Percentiles rank a stretch among this genome's conserved stretches.
phyloP scores from a whole-genome alignment of 192 early-diverging fungal species.

The Linnemannia schmuckeri region DNA sequence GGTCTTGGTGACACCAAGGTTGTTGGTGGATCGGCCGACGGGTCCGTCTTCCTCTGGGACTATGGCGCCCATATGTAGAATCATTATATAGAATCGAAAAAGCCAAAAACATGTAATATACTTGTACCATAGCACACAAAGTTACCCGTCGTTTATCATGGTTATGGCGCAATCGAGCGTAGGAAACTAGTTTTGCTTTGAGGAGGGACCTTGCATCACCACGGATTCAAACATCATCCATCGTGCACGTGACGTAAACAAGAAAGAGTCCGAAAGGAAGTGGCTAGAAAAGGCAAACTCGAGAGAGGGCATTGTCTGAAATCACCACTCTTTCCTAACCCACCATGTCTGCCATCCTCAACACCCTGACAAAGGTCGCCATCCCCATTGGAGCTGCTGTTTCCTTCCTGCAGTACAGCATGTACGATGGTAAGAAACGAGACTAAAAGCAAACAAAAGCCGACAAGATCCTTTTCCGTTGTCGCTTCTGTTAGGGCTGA shows the following conservation, averaged over 20 bases:
- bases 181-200: neutral
- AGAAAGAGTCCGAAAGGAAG: neutral
- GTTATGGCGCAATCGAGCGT: neutral
- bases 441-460: neutral
- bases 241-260: neutral
- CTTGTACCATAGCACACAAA: neutral
- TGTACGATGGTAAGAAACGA: slow-evolving; percentile 88
- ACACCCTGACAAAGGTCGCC: slow-evolving; percentile 84
- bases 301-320: too few relatives aligned
- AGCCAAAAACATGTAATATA: neutral
- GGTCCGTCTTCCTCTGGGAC: slow-evolving; percentile 85
- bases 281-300: slow-evolving; percentile 3
- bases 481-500: neutral
- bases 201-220: too few relatives aligned
- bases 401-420: slow-evolving; percentile 81
- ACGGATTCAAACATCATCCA: neutral
- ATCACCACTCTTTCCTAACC: neutral
- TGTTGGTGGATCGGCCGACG: slow-evolving; percentile 88
- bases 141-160: neutral
- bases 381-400: slow-evolving; percentile 81
- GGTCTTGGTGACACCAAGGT: slow-evolving; percentile 90
- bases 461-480: neutral
- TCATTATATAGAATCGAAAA: neutral
- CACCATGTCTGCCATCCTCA: slow-evolving; percentile 70
- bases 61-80: slow-evolving; percentile 63